phyloP scores from a whole-genome alignment of 352 stramenopile species.

The Aphanomyces invadans region DNA sequence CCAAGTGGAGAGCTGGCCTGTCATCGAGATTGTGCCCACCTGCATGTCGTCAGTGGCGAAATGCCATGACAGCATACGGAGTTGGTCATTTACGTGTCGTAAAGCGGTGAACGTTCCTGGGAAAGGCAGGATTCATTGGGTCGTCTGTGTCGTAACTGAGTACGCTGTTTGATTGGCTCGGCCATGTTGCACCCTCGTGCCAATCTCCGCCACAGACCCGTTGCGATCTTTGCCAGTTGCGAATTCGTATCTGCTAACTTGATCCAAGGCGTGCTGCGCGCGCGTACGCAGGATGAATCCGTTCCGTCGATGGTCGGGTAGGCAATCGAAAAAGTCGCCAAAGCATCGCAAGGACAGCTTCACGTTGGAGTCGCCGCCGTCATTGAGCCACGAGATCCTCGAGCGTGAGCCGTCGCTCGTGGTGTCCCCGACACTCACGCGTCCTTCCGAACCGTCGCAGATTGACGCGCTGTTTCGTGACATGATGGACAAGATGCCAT shows the following conservation, averaged over 20 bases:
- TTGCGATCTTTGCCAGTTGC: background rate
- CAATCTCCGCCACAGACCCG: background rate
- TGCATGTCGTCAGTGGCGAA: no score
- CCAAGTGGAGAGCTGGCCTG: no score
- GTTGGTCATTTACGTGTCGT: no score
- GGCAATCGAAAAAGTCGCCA: background rate
- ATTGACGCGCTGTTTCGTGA: constrained; percentile 15
- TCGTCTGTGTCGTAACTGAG: no score
- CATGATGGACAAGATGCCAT: constrained; percentile 4
- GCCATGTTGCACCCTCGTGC: no score
- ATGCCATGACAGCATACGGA: no score
- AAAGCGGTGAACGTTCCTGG: no score
- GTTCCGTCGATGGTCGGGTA: background rate
- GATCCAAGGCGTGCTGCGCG: background rate
- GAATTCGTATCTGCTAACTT: background rate
- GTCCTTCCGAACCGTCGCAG: constrained; percentile 3
- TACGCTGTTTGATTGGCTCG: no score
- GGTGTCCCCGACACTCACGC: background rate
- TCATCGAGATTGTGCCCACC: no score
- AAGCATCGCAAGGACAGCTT: background rate
- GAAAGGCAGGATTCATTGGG: no score
- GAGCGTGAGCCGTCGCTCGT: constrained; percentile 2
- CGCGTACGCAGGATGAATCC: background rate
- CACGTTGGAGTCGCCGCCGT: constrained; percentile 7
- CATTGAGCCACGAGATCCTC: constrained; percentile 4